Conservation (phyloP, 2,329 filamentous ascomycete species). For the Pyrenophora seminiperda region DNA sequence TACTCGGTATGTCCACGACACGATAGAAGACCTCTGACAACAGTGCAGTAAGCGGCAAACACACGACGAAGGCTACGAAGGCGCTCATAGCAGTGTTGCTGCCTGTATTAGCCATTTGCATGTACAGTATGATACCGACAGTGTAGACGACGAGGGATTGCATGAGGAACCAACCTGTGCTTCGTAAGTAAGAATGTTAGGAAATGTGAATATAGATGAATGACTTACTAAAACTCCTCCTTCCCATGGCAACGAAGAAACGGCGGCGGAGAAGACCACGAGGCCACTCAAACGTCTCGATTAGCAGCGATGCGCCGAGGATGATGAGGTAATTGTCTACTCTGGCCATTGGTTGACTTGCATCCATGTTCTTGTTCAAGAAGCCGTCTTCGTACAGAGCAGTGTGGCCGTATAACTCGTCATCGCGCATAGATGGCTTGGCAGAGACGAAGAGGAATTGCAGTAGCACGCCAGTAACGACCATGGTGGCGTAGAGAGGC, state of each 20-base stretch:
- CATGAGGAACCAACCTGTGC: slow-evolving; percentile 50
- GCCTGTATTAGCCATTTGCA: slow-evolving; percentile 26
- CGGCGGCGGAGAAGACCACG: slow-evolving; percentile 45
- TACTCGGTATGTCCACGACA: slow-evolving; percentile 42
- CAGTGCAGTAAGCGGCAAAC: slow-evolving; percentile 24
- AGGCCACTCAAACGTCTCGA: slow-evolving; percentile 49
- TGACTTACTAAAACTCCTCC: slow-evolving; percentile 52
- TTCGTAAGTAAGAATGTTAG: slow-evolving; percentile 14
- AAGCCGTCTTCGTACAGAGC: slow-evolving; percentile 48
- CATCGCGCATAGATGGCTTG: slow-evolving; percentile 42
- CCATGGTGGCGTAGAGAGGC: slow-evolving; percentile 39
- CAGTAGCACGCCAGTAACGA: slow-evolving; percentile 47
- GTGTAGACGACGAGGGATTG: slow-evolving; percentile 52
- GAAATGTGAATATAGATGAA: background rate
- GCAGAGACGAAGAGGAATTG: slow-evolving; percentile 54
- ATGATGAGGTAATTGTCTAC: slow-evolving; percentile 54
- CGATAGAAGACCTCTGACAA: slow-evolving; percentile 40
- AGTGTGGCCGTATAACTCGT: slow-evolving; percentile 51
- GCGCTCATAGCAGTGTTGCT: slow-evolving; percentile 18
- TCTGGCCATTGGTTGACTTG: slow-evolving; percentile 45
- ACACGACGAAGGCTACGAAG: slow-evolving; percentile 33
- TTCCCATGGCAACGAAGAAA: slow-evolving; percentile 48
- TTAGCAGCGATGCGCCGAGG: slow-evolving; percentile 49
- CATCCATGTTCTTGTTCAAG: slow-evolving; percentile 45
- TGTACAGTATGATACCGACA: slow-evolving; percentile 55